A percentile compares a stretch with the other conserved stretches of the same genome.
These are phyloP conservation scores for Cadophora sp. DNA, from an alignment of 2,329 filamentous ascomycete genomes.

Conservation along the genomic window DNA sequence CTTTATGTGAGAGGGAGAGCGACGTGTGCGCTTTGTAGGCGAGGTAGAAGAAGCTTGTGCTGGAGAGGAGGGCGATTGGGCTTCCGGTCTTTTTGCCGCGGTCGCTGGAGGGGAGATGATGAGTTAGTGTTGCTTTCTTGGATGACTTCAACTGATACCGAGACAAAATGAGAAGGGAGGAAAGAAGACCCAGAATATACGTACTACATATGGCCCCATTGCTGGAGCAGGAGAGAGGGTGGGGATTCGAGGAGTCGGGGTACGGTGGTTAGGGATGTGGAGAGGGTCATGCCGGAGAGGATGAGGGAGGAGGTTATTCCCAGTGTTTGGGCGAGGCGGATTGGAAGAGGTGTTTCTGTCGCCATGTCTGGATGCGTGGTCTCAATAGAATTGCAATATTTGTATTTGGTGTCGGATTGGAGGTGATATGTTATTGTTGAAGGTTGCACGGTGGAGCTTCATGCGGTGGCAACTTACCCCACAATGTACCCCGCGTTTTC, in stretches of 20 bases:
- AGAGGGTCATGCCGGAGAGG: conserved; percentile 48
- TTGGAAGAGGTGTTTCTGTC: conserved; percentile 29
- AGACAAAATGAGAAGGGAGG: no score
- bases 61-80: conserved; percentile 48
- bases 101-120: conserved; percentile 24
- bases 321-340: conserved; percentile 56
- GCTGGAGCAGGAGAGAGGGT: conserved; percentile 58
- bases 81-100: conserved; percentile 49
- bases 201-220: conserved; percentile 56
- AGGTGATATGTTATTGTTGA: not conserved
- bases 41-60: conserved; percentile 53
- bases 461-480: not conserved
- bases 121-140: not conserved
- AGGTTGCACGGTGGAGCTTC: not conserved
- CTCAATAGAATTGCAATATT: not conserved
- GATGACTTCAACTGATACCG: no score
- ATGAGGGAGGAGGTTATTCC: conserved; percentile 58
- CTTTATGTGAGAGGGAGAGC: conserved; percentile 38
- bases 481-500: not conserved
- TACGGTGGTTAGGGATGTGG: conserved; percentile 52
- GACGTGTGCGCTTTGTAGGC: conserved; percentile 46
- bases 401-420: not conserved
- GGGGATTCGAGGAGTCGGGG: conserved; percentile 63
- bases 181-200: not conserved
- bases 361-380: conserved; percentile 14